Base-by-base conservation (phyloP, 1,139 yeast genomes). In the Hanseniaspora gamundiae region DNA sequence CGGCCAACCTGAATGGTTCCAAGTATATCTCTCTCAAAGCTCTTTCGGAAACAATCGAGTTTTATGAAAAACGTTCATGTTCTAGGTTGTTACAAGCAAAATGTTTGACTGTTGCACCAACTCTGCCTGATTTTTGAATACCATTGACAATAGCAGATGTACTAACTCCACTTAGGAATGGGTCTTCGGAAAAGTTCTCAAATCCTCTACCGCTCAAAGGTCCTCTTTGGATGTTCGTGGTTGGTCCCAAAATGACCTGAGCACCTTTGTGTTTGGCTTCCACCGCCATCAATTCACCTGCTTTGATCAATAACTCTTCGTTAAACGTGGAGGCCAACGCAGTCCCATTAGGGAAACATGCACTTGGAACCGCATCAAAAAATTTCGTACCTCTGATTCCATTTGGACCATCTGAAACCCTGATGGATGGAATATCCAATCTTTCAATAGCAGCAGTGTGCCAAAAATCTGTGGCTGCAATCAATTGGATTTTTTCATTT, bases 201-300 rank as follows among this genome's bases (percentile, higher is more conserved):
- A 76, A 78, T 1, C 76, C 74, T 47, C 83, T 62, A n/a, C 83
- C 83, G 21, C 81, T 82, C 31, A 74, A 59, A 5, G 83, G 83
- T 28, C 73, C 69, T 49, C 83, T 66, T 43, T 72, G 78, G 53
- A 59, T 73, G 71, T 42, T 68, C 66, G 54, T 70, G 3, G 72
- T 69, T 13, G 85, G 85, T 2, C 82, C 84, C 35, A 78, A 64
- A 36, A 73, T 68, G 40, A 77, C 69, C 54, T 78, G 75, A n/a
- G 73, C 78, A 26, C 81, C 70, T 49, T 74, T 74, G 47, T 65
- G 66, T 47, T 61, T 67, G 30, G 77, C 75, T 53, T 75, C 79
- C 13, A 50, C 49, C 19, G 69, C 78, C 70, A 74, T 69, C 45
- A 73, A 51, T 26, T 58, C 51, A 40, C 79, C 80, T 8, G 73